Base-by-base conservation (phyloP, 2,329 filamentous ascomycete genomes). In the Curvularia hawaiiensis region DNA sequence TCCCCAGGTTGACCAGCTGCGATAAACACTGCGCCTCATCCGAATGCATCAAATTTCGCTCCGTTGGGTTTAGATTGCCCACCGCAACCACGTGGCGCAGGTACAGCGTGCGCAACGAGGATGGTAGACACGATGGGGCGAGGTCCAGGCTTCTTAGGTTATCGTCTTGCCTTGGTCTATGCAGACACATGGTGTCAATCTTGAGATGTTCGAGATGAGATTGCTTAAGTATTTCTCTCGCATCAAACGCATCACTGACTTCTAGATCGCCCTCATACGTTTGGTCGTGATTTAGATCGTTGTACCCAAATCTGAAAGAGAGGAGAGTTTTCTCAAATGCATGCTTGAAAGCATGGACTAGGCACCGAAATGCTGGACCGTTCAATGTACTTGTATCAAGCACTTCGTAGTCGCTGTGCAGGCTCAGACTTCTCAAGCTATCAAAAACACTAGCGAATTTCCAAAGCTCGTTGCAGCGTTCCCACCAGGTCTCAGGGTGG, bases 1-100 rank as follows among this genome's bases (percentile, higher is more conserved):
- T 44, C 9, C 38, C 48, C 22, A 56, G 24, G 24, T 48, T 59
- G 26, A 59, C 47, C 6, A 59, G 44, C 14, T 59, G 52, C 5
- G 48, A 56, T 24, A 59, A 48, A 49, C 56, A 60, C 38, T 60
- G 58, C 20, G 58, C 50, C 46, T 60, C 58, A 16, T 60, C 54
- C 16, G 58, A 57, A 14, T 60, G 46, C 58, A 60, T 60, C 11
- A 59, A 31, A 8, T 59, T 57, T 40, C 39, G 47, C 28, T 56
- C 53, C 9, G 11, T 31, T 6, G 49, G 53, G 12, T 50, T 51
- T 14, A 59, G 22, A 39, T 49, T 56, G 30, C 44, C 57, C 16
- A 31, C 12, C 3, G 46, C 40, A 4, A 58, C 50, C 6, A 54
- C 12, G 40, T 61, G 59, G 20, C 59, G 56, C 11, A 61, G 11